These are phyloP conservation scores for Phialophora expanda DNA, from an alignment of 2,329 filamentous ascomycete species.

Conservation along the genomic window DNA sequence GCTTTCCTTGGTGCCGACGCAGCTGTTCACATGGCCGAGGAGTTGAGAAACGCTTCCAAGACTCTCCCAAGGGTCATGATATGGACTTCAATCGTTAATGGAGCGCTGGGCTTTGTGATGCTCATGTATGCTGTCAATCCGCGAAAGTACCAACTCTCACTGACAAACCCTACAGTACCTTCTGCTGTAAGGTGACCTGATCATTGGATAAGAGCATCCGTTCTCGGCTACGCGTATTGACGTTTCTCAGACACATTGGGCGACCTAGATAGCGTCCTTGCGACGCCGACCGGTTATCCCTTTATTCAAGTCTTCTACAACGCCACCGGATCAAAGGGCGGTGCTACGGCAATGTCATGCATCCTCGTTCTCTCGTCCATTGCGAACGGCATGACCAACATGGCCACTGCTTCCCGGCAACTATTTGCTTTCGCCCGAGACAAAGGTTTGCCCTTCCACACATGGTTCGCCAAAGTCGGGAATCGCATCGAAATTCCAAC, in stretches of 20 bases:
- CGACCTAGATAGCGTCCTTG: constrained; percentile 8
- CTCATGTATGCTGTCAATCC: constrained; percentile 6
- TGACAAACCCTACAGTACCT: constrained; percentile 5
- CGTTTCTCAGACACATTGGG: constrained; percentile 5
- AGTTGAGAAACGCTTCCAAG: constrained; percentile 14
- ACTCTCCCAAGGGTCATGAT: constrained; percentile 15
- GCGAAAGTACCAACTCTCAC: neutral
- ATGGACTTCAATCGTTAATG: constrained; percentile 10
- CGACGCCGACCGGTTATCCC: constrained; percentile 26
- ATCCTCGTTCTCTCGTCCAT: constrained; percentile 42
- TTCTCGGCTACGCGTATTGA: neutral
- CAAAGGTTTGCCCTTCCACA: constrained; percentile 40
- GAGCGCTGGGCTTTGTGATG: constrained; percentile 10
- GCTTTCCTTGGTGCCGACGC: constrained; percentile 17
- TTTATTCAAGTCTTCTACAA: constrained; percentile 48
- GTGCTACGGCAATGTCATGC: constrained; percentile 42
- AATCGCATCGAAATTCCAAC: constrained; percentile 24
- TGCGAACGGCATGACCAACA: constrained; percentile 42
- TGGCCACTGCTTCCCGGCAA: constrained; percentile 48
- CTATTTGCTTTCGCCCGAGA: constrained; percentile 50
- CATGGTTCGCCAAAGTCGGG: constrained; percentile 26
- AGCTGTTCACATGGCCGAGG: constrained; percentile 12
- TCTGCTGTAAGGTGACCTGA: constrained; percentile 9
- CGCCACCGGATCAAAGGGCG: constrained; percentile 42
- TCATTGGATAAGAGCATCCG: neutral